phyloP scores from a whole-genome alignment of 768 basidiomycete genomes.

The Naganishia antarctica region DNA sequence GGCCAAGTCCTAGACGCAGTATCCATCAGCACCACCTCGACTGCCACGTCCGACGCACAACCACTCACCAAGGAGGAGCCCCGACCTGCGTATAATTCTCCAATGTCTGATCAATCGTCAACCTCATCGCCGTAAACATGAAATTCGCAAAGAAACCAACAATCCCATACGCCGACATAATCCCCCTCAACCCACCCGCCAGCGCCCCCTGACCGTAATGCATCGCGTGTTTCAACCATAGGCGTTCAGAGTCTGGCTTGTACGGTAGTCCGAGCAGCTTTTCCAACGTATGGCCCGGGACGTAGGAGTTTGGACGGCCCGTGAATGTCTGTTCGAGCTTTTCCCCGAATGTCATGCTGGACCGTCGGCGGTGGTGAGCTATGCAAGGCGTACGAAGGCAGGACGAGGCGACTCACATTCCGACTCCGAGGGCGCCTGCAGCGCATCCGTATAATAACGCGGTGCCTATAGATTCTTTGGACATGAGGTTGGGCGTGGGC shows the following conservation, averaged over 20 bases:
- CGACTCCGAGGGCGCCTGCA: conserved; percentile 16
- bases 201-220: conserved; percentile 31
- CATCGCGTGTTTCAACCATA: conserved; percentile 29
- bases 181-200: conserved; percentile 23
- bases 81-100: conserved; percentile 30
- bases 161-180: conserved; percentile 25
- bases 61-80: conserved; percentile 29
- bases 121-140: conserved; percentile 27
- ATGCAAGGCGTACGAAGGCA: neutral
- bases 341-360: conserved; percentile 30
- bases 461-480: conserved; percentile 14
- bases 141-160: conserved; percentile 27
- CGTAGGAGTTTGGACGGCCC: conserved; percentile 28
- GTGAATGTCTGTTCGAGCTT: conserved; percentile 30
- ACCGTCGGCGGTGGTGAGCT: neutral
- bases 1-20: conserved; percentile 27
- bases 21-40: neutral
- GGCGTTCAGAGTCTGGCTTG: conserved; percentile 25
- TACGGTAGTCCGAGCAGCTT: conserved; percentile 22
- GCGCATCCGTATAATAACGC: conserved; percentile 22
- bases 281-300: conserved; percentile 26
- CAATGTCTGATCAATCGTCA: conserved; percentile 30
- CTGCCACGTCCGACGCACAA: neutral
- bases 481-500: conserved; percentile 22
- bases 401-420: conserved; percentile 9